Base-by-base conservation (phyloP, 176 grass and related monocot genomes). In the Urochloa ruziziensis region DNA sequence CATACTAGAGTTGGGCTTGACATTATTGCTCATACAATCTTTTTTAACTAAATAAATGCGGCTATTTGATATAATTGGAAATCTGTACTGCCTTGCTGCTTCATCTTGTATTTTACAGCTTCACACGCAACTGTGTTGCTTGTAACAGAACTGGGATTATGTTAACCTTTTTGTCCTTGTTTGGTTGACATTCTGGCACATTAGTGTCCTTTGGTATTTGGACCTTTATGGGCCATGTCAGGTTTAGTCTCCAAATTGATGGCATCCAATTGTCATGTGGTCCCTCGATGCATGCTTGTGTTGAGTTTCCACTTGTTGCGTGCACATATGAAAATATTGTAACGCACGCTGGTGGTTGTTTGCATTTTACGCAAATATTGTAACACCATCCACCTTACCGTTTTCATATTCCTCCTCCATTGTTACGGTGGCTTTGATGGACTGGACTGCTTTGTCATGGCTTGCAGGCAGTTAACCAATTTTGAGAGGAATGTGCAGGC, bases 1-100 rank as follows among this genome's bases (percentile, higher is more conserved):
- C 24, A 64, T 28, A 35, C 29, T 46, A 65, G 46, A 57, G 46
- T 44, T 65, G 57, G 46, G 47, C 29, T 80, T 80, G 29, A 18
- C 36, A 73, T 59, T 79, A 74, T 66, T 84, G 49, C 48, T 84
- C 29, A 47, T 79, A 29, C 27, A 43, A 43, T 33, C 21, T 57
- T 46, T 46, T 29, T 70, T 28, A 25, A 19, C 16, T 63, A 74
- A n/a, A 79, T 48, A 71, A 79, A 79, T 37, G 25, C 40, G 28
- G 37, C 82, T 82, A n/a, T 64, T 47, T 53, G 52, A 12, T 90
- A 25, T 39, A 27, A 57, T 73, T 57, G 36, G 54, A 56, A 86
- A 56, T 37, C 32, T n/a, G 24, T 81, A 21, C 40, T 62, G 62
- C 52, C 28, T 15, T 82, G n/a, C 23, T 83, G 64, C 66, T 69